Evolutionary conservation across 2,329 filamentous ascomycete species (phyloP), one percentile per base, ranked within the genome.

Genomic region (Ophiostoma montium): DNA sequence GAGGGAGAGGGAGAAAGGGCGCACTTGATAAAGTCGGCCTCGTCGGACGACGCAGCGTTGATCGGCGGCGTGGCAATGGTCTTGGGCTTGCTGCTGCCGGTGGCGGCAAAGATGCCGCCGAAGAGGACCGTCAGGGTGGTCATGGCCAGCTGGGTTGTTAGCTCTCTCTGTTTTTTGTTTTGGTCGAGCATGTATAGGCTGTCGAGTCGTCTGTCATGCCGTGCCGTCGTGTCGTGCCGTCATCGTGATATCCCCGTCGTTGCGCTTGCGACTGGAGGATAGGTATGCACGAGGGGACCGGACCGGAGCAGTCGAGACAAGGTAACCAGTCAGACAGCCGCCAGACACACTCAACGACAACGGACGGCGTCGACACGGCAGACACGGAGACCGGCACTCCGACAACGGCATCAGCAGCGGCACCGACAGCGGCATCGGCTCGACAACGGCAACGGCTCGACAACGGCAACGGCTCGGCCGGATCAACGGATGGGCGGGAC

Each of bases 21-120:
- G 68, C 64, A 79, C 76, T 78, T 76, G 70, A 80, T 78, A 65
- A 80, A 80, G 62, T 78, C 74, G 63, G 71, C 74, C 68, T 80
- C 76, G 61, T 78, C 76, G 59, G 74, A 69, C 66, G 70, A 76
- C 47, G 73, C 71, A 52, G 76, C 76, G 63, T 79, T 78, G 69
- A 80, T 76, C 46, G 76, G 76, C 54, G 76, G 76, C 46, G 71
- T 62, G 52, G 70, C 67, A 45, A 63, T 57, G 55, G 62, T 52
- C 57, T 61, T 60, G 62, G 41, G 32, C 41, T 66, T 69, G 63
- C 68, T 69, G 61, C 68, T 62, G 53, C 75, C 70, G 45, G 66
- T 52, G 48, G 66, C 64, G 35, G 67, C 58, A 62, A 70, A 71
- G 61, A 61, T 59, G 53, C 70, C 72, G 57, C 67, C 68, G 59